Evolutionary conservation across 805 yeast species (phyloP), one percentile per base, ranked within the genome.

Genomic region (Metschnikowia picachoensis): DNA sequence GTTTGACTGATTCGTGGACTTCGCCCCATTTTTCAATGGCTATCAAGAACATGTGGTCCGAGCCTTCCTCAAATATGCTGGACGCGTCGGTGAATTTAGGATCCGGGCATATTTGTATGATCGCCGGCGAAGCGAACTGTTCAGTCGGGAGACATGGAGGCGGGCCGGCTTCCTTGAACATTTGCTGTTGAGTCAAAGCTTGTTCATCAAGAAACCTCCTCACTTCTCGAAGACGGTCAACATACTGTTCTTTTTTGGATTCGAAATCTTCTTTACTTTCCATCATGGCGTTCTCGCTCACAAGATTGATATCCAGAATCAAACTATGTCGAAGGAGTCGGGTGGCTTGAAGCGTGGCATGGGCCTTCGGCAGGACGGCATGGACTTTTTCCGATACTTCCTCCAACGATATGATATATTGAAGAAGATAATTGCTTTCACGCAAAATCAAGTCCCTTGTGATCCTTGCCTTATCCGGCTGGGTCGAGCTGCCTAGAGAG

Each of bases 371-470:
- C 11, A 42, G 30, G 14, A 44, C 43, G 14, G 47, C 50, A 16
- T 47, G 49, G 28, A 46, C 50, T 36, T 51, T 52, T 14, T 61
- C 67, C 15, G 63, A 40, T 17, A 61, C 62, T 10, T 55, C 60
- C 43, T 65, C 61, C 41, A 67, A 44, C 15, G 58, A 56, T 11
- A 71, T 67, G 8, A 70, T 58, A 42, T 65, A 62, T 47, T 67
- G 72, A 7, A 71, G 57, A 25, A 71, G 58, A 40, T 55, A 59
- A 34, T 68, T 65, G 27, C 66, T 68, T 45, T 71, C 76, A 40
- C 68, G 55, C 28, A 69, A 55, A 11, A 71, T 56, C 53, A 59
- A 58, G 33, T 70, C 75, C 5, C 72, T 46, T 9, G 51, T 35
- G 30, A 51, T 28, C 30, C 47, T 43, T 12, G 33, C 33, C 8